Evolutionary conservation across 2,329 filamentous ascomycete genomes (phyloP).

Genomic region (Emergomyces orientalis): DNA sequence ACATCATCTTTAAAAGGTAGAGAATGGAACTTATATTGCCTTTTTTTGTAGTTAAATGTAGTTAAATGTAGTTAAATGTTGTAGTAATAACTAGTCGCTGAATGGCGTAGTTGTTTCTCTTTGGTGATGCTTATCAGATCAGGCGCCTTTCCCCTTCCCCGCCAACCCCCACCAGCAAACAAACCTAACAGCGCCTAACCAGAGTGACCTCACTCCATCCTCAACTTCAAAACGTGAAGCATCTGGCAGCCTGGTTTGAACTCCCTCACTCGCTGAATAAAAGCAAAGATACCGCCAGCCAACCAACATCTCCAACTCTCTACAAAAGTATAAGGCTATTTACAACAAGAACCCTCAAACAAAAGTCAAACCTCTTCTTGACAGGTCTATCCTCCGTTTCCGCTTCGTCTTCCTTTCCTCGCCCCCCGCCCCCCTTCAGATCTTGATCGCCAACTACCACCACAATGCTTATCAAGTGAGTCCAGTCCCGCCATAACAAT

Average conservation of each 20-base stretch:
- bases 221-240: too few relatives aligned
- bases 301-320: neutral
- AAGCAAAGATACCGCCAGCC: neutral
- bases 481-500: neutral
- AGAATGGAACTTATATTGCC: too few relatives aligned
- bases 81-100: too few relatives aligned
- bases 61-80: too few relatives aligned
- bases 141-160: too few relatives aligned
- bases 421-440: conserved; percentile 24
- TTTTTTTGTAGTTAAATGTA: too few relatives aligned
- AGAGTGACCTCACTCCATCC: too few relatives aligned
- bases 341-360: neutral
- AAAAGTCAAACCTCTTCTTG: neutral
- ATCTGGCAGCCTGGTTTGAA: neutral
- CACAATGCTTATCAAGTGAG: conserved; percentile 45
- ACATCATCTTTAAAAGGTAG: too few relatives aligned
- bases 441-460: neutral
- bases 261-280: neutral
- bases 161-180: neutral
- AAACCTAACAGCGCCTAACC: too few relatives aligned
- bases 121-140: neutral
- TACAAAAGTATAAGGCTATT: neutral
- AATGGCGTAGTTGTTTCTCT: too few relatives aligned
- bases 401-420: neutral
- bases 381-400: neutral